Percentiles rank a stretch among this genome's conserved stretches.
Conservation (phyloP, 768 basidiomycete genomes). For the Leccinum pellstonianum region DNA sequence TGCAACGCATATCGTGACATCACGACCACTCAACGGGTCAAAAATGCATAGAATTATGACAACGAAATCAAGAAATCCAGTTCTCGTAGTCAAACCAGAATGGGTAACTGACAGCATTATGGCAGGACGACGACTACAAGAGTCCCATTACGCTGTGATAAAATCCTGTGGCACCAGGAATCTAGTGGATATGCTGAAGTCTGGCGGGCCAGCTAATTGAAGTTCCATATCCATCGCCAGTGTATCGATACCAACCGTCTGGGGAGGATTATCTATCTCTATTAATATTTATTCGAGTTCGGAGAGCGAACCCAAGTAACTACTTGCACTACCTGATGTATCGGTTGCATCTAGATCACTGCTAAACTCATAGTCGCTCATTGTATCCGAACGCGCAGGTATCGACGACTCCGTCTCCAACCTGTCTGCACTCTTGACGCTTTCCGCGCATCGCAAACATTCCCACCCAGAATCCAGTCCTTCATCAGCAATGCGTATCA, state of each 20-base stretch:
- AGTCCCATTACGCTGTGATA: constrained; percentile 56
- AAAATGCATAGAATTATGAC: constrained; percentile 69
- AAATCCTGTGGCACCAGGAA: constrained; percentile 38
- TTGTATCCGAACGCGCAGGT: constrained; percentile 27
- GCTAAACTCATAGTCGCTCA: constrained; percentile 62
- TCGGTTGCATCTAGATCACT: constrained; percentile 46
- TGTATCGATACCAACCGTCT: constrained; percentile 12
- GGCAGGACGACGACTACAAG: constrained; percentile 57
- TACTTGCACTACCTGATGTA: constrained; percentile 50
- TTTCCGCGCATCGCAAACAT: constrained; percentile 76
- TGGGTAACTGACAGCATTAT: constrained; percentile 72
- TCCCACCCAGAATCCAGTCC: constrained; percentile 62
- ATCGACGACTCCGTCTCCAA: constrained; percentile 34
- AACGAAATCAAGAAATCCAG: constrained; percentile 44
- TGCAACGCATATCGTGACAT: constrained; percentile 79
- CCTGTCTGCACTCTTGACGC: constrained; percentile 64
- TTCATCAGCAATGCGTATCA: constrained; percentile 72
- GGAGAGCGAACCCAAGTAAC: constrained; percentile 37
- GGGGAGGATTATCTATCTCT: not conserved
- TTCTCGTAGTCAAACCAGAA: constrained; percentile 69
- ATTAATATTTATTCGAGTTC: constrained; percentile 17
- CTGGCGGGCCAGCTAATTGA: constrained; percentile 14
- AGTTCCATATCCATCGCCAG: not conserved
- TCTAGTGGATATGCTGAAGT: constrained; percentile 40
- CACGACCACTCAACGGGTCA: constrained; percentile 64